Evolutionary conservation across 805 yeast species (phyloP).

Genomic region (Ogataea henricii): DNA sequence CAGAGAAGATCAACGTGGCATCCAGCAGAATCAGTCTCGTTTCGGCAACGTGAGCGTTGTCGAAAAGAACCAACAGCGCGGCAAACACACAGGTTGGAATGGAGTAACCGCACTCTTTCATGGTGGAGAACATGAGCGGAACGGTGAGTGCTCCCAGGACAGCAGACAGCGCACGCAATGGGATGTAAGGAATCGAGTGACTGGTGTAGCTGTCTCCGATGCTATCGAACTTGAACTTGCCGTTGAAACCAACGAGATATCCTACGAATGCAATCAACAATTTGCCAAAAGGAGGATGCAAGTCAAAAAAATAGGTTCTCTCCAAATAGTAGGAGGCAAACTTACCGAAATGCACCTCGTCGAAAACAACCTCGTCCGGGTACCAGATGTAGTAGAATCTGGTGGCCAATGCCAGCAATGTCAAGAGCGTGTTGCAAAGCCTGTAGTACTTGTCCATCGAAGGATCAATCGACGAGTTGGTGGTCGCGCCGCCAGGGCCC

Average conservation of each 20-base stretch:
- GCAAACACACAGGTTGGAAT: conserved; percentile 80
- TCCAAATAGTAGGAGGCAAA: conserved; percentile 84
- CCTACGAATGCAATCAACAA: conserved; percentile 89
- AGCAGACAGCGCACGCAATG: conserved; percentile 78
- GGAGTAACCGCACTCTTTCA: conserved; percentile 82
- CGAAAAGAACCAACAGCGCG: conserved; percentile 73
- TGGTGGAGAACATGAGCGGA: conserved; percentile 79
- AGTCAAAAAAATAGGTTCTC: conserved; percentile 90
- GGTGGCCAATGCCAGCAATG: conserved; percentile 47
- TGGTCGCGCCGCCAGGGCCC: not conserved
- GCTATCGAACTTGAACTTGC: conserved; percentile 86
- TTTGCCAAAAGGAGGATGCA: conserved; percentile 98
- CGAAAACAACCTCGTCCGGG: conserved; percentile 80
- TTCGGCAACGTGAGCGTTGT: conserved; percentile 88
- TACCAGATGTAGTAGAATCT: conserved; percentile 63
- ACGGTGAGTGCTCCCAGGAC: conserved; percentile 80
- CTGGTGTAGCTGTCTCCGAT: conserved; percentile 81
- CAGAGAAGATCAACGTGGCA: conserved; percentile 81
- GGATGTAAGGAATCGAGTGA: conserved; percentile 84
- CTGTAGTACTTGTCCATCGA: conserved; percentile 32
- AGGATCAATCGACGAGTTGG: conserved; percentile 27
- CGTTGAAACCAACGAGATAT: conserved; percentile 84
- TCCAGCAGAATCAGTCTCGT: conserved; percentile 90
- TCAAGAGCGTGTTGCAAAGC: conserved; percentile 40
- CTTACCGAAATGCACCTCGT: conserved; percentile 86